Base-by-base conservation (phyloP, 495 filamentous ascomycete genomes). In the Endocarpon pusillum region DNA sequence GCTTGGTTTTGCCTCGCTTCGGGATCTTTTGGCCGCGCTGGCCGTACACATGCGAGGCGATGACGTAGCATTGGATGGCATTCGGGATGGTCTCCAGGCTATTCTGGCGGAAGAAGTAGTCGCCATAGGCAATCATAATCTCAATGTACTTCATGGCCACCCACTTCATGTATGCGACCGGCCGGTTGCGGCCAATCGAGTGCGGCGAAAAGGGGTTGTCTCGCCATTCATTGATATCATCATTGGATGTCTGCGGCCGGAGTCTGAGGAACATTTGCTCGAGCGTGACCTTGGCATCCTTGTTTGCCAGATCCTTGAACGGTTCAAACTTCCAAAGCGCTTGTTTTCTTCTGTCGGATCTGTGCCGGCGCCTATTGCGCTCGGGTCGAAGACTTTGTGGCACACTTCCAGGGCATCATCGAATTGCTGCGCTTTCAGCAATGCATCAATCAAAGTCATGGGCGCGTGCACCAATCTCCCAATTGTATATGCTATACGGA, bases 11-110 rank as follows among this genome's bases (percentile, higher is more conserved):
- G 3, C 19, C 42, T 4, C 26, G 35, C 16, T 22, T 18, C 4
- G 47, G 49, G 8, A 54, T 43, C 19, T 32, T 18, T n/a, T 29
- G 38, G 22, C 9, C 23, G 30, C 1, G 15, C 23, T 2, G 47
- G 40, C 0, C 58, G 26, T 37, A 52, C 12, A 62, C 8, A 18
- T 62, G 42, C 3, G 47, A 43, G 1, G 57, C 58, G 19, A 38
- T 9, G 11, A 57, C 36, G 30, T 59, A 62, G 11, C 20, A 24
- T 38, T 61, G 55, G 14, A 53, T 50, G 0, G 58, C 58, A 1
- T 43, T 14, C 4, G 46, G 44, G 6, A 61, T 36, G 4, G 32
- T 29, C 42, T 58, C 55, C n/a, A 59, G 38, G 7, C 42, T 55
- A 38, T 50, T 45, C 33, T 49, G 46, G 2, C 45, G 40, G 39